Conservation (phyloP, 768 basidiomycete genomes). For the Tremella yokohamensis region DNA sequence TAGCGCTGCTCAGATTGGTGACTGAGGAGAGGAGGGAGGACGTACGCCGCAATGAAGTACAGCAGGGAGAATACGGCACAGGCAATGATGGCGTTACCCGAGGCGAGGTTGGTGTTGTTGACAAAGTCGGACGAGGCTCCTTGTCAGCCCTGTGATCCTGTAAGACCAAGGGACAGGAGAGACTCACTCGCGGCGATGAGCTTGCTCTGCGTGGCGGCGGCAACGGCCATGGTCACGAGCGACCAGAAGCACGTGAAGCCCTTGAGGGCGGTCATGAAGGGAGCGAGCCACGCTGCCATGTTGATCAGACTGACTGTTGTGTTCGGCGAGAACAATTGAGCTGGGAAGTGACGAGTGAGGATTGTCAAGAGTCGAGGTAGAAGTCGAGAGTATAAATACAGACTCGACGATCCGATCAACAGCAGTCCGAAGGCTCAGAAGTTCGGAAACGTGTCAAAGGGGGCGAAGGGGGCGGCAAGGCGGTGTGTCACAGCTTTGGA, state of each 20-base stretch:
- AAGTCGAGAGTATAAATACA: no score
- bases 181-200: slow-evolving; percentile 14
- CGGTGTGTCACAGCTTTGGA: no score
- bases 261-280: slow-evolving; percentile 27
- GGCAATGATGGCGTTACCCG: slow-evolving; percentile 37
- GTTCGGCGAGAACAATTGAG: no score
- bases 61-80: slow-evolving; percentile 23
- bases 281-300: slow-evolving; percentile 20
- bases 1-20: not conserved
- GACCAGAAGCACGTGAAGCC: slow-evolving; percentile 37
- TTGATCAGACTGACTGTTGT: not conserved
- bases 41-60: slow-evolving; percentile 29
- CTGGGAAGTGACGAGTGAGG: no score
- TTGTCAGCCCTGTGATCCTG: slow-evolving; percentile 4
- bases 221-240: slow-evolving; percentile 30
- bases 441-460: no score
- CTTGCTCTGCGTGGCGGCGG: slow-evolving; percentile 25
- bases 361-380: no score
- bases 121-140: slow-evolving; percentile 18
- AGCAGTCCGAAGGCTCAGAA: no score
- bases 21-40: slow-evolving; percentile 3
- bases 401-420: no score
- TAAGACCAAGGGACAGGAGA: no score
- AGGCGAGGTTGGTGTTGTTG: slow-evolving; percentile 21
- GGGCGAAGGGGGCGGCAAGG: no score